phyloP scores from a whole-genome alignment of 148 eudicot genomes.

The Limonium bicolor region DNA sequence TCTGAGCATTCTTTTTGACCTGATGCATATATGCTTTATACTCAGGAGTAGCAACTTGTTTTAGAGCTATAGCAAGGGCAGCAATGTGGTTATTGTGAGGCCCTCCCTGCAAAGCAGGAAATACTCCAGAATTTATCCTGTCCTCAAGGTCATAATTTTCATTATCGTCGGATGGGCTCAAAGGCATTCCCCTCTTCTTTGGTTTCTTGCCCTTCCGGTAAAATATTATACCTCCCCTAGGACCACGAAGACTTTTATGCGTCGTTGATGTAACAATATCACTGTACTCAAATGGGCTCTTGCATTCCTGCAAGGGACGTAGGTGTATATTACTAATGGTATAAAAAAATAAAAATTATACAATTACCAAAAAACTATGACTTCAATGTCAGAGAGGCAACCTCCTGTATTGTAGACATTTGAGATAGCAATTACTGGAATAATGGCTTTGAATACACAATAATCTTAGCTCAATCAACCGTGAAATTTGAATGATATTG shows the following conservation, averaged over 20 bases:
- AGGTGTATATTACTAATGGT: too few species aligned
- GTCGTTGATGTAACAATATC: constrained; percentile 93
- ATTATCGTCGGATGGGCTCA: constrained; percentile 49
- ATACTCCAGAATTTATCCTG: constrained; percentile 89
- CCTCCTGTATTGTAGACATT: too few species aligned
- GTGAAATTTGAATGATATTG: too few species aligned
- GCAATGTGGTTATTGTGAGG: constrained; percentile 97
- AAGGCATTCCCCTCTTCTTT: constrained; percentile 40
- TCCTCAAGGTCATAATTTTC: constrained; percentile 89
- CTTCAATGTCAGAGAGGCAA: too few species aligned
- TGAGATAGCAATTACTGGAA: too few species aligned
- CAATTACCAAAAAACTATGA: too few species aligned
- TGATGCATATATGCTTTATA: constrained; percentile 85
- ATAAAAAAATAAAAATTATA: too few species aligned
- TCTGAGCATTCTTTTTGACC: constrained; percentile 84
- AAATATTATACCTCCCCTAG: constrained; percentile 93
- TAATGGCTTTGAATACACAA: too few species aligned
- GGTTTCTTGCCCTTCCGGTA: constrained; percentile 75
- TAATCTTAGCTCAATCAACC: too few species aligned
- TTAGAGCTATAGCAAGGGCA: constrained; percentile 92
- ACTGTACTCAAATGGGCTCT: constrained; percentile 77
- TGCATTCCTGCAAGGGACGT: constrained; percentile 44
- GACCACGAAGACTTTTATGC: constrained; percentile 95
- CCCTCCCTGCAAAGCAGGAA: constrained; percentile 93
- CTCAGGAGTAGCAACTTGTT: constrained; percentile 76